These are phyloP conservation scores for Ceratocystiopsis sp. DNA, from an alignment of 2,329 filamentous ascomycete genomes.

Conservation along the genomic window DNA sequence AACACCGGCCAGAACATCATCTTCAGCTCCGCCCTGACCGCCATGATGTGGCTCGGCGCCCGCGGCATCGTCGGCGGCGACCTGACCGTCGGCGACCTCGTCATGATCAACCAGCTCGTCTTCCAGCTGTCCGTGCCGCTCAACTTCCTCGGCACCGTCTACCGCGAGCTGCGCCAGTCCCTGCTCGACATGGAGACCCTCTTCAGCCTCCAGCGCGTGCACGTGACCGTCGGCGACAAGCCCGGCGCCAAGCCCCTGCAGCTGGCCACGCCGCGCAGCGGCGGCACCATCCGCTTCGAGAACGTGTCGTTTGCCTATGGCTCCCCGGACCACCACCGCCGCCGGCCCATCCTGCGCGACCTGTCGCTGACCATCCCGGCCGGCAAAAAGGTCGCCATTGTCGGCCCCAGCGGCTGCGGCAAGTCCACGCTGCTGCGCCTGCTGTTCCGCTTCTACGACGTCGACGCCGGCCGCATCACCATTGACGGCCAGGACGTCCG, in stretches of 20 bases:
- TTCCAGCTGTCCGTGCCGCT: constrained; percentile 94
- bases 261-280: constrained; percentile 34
- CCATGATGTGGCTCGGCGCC: constrained; percentile 96
- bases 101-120: constrained; percentile 97
- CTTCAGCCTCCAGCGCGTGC: constrained; percentile 94
- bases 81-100: constrained; percentile 84
- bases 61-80: constrained; percentile 68
- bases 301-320: constrained; percentile 92
- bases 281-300: constrained; percentile 85
- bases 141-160: constrained; percentile 96
- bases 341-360: constrained; percentile 74
- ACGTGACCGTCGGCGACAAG: constrained; percentile 67
- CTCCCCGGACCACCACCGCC: constrained; percentile 27
- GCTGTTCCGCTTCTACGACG: constrained; percentile 88
- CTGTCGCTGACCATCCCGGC: constrained; percentile 80
- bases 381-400: constrained; percentile 88
- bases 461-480: constrained; percentile 66
- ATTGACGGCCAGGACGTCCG: constrained; percentile 90
- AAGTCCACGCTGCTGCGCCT: constrained; percentile 87
- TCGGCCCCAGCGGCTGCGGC: constrained; percentile 87
- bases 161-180: constrained; percentile 86
- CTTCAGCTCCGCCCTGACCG: constrained; percentile 82
- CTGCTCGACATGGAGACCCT: constrained; percentile 96
- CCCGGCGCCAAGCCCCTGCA: constrained; percentile 55
- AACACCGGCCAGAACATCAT: constrained; percentile 96